Base-by-base conservation (phyloP, 164 flowering plant species). In the Aristolochia californica region DNA sequence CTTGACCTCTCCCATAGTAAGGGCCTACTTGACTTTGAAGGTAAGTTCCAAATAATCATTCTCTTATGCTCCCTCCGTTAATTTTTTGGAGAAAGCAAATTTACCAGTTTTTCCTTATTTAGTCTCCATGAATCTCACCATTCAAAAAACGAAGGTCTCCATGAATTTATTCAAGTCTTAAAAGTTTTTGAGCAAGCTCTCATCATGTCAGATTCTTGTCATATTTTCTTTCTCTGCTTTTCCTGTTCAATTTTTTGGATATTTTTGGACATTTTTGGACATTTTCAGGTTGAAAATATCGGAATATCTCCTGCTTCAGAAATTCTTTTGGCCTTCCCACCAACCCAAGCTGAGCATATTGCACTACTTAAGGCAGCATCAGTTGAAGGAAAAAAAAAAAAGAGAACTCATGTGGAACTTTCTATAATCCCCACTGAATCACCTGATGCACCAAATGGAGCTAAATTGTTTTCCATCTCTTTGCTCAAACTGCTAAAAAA, bases 321-420 rank as follows among this genome's bases (percentile, higher is more conserved):
- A 71, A 27, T 86, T 43, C 74, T 87, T 67, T 79, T 90, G 70
- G 88, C 97, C 13, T 88, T 94, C 56, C 81, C 99, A 43, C 88
- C 95, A 24, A 28, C 82, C 20, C 74, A 87, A 70, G 76, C 48
- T 71, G 81, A 88, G 45, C 76, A 73, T 70, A 58, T 94, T 50
- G 83, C 99, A 26, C 24, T 74, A 27, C 59, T 85, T 4, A 82
- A 94, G 74, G 99, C 88, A 17, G 73, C 77, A 8, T 58, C 61
- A 15, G 47, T 75, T 64, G 63, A 53, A 59, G 97, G 96, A 38
- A 94, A 94, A 64, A 70, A 77, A 68, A 87, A 81, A 72, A 94
- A 88, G 83, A 87, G 77, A 72, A 70, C 79, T 2, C 73, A 74
- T 66, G 48, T 66, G 20, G 80, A 82, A 14, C 95, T 88, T 59